Evolutionary conservation across 108 stramenopile species (phyloP).

Genomic region (Poteriospumella lacustris): DNA sequence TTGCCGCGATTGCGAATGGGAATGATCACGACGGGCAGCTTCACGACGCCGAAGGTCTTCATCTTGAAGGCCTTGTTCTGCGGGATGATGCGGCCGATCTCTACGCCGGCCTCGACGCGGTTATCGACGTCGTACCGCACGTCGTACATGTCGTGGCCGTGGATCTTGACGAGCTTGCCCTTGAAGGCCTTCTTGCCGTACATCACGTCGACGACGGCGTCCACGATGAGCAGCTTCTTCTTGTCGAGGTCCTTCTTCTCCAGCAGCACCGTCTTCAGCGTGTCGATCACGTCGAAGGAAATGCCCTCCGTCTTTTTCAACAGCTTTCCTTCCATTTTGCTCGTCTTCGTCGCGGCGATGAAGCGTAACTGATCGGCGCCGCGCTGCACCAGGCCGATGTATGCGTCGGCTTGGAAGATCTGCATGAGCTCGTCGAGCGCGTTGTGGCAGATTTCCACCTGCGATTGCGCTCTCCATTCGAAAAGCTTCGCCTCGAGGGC

Average conservation of each 20-base stretch:
- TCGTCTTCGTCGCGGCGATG: background rate
- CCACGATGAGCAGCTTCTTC: background rate
- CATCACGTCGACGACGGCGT: background rate
- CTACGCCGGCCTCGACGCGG: background rate
- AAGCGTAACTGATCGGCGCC: background rate
- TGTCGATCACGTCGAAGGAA: slow-evolving; percentile 25
- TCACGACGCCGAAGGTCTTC: background rate
- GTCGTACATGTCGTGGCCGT: slow-evolving; percentile 20
- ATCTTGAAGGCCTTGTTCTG: background rate
- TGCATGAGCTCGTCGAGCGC: background rate
- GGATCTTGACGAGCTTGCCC: background rate
- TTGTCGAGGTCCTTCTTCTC: background rate
- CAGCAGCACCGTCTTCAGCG: background rate
- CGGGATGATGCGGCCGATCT: slow-evolving; percentile 4
- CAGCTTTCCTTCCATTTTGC: background rate
- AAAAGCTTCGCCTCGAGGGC: background rate
- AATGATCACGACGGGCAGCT: slow-evolving; percentile 1
- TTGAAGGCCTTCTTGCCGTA: background rate
- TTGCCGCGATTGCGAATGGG: background rate
- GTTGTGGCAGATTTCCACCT: slow-evolving; percentile 4
- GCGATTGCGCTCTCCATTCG: background rate
- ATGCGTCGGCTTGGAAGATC: background rate
- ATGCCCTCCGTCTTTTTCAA: background rate
- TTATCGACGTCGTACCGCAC: background rate
- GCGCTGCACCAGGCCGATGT: background rate